These are phyloP conservation scores for Aspergillus biplanus DNA, from an alignment of 495 filamentous ascomycete species.

Conservation along the genomic window DNA sequence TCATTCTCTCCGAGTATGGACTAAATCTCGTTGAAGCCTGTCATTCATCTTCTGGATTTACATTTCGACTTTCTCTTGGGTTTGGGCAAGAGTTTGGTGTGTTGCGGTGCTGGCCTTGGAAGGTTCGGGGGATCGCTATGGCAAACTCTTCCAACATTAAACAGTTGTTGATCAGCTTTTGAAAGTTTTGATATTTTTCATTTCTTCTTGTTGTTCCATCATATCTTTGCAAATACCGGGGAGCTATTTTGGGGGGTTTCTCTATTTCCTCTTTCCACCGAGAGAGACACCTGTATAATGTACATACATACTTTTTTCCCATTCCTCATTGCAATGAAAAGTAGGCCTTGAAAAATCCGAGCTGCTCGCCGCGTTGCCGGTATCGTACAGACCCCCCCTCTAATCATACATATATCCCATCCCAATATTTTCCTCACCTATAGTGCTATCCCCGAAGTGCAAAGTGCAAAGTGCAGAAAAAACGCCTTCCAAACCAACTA, in stretches of 20 bases:
- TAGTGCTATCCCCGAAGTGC: neutral
- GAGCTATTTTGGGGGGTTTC: slow-evolving; percentile 24
- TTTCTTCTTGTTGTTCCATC: slow-evolving; percentile 24
- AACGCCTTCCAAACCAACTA: neutral
- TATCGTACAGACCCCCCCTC: slow-evolving; percentile 1
- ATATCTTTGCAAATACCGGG: slow-evolving; percentile 25
- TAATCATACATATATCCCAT: slow-evolving; percentile 14
- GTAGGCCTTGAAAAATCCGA: slow-evolving; percentile 16
- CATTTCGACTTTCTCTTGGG: slow-evolving; percentile 1
- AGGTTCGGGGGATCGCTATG: slow-evolving; percentile 7
- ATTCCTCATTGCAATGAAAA: slow-evolving; percentile 29
- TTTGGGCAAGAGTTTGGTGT: slow-evolving; percentile 11
- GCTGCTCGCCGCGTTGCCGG: neutral
- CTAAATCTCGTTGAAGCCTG: neutral
- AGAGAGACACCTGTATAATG: slow-evolving; percentile 33
- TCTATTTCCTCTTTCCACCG: slow-evolving; percentile 24
- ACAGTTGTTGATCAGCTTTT: neutral
- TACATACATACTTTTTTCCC: slow-evolving; percentile 21
- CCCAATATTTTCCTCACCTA: neutral
- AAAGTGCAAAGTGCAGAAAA: neutral
- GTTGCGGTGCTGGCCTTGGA: slow-evolving; percentile 14
- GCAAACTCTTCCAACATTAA: slow-evolving; percentile 9
- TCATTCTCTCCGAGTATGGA: neutral
- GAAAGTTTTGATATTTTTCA: slow-evolving; percentile 27
- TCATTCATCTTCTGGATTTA: neutral